phyloP scores from a whole-genome alignment of 2,329 filamentous ascomycete species.

The Peltaster fructicola region DNA sequence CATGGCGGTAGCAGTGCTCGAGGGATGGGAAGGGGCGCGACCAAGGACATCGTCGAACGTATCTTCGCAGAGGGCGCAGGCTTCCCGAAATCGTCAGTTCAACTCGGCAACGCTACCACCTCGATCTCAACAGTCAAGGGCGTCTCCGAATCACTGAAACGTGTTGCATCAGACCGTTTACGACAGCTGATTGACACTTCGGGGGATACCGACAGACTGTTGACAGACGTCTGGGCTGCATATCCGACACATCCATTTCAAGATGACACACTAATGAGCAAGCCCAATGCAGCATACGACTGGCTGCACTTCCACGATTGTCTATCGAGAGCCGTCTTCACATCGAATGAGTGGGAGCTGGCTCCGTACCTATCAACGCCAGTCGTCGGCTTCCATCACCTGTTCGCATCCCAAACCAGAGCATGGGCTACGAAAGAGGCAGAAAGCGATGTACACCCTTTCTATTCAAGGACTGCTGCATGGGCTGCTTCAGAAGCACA shows the following conservation, averaged over 20 bases:
- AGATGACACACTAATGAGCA: constrained; percentile 78
- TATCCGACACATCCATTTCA: constrained; percentile 83
- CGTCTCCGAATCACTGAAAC: constrained; percentile 56
- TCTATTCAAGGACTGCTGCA: constrained; percentile 66
- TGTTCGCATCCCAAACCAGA: constrained; percentile 61
- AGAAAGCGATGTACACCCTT: constrained; percentile 38
- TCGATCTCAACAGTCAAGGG: constrained; percentile 29
- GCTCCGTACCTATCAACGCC: constrained; percentile 73
- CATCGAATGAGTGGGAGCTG: constrained; percentile 86
- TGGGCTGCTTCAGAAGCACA: constrained; percentile 64
- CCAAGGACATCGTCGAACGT: constrained; percentile 59
- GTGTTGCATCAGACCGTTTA: constrained; percentile 52
- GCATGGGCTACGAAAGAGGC: constrained; percentile 28
- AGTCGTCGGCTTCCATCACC: constrained; percentile 72
- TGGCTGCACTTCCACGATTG: constrained; percentile 90
- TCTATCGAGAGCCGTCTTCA: constrained; percentile 60
- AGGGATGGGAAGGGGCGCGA: constrained; percentile 52
- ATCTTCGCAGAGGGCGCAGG: constrained; percentile 65
- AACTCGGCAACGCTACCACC: constrained; percentile 6
- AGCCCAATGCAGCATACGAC: constrained; percentile 74
- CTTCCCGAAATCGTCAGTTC: constrained; percentile 41
- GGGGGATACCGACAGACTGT: constrained; percentile 60
- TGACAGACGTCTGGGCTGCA: constrained; percentile 67
- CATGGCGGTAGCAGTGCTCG: constrained; percentile 55
- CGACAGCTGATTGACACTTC: constrained; percentile 62